Evolutionary conservation across 2,329 filamentous ascomycete genomes (phyloP).

Genomic region (Penicillium frequentans): DNA sequence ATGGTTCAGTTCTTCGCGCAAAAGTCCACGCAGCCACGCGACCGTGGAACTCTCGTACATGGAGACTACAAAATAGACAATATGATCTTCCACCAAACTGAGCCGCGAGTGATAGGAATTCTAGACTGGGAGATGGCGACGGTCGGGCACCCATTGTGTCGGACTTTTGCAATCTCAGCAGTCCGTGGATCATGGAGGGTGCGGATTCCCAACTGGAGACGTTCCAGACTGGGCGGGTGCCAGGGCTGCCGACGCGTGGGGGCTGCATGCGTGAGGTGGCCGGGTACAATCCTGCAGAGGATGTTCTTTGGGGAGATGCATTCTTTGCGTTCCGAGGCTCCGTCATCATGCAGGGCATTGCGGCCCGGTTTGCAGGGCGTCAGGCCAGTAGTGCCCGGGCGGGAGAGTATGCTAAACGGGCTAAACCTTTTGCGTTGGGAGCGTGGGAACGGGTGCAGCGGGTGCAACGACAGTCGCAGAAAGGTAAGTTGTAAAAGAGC

Average conservation of each 20-base stretch:
- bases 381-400: constrained; percentile 90
- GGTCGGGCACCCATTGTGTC: constrained; percentile 92
- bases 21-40: constrained; percentile 67
- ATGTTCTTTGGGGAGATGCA: constrained; percentile 63
- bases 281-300: constrained; percentile 66
- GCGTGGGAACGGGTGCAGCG: constrained; percentile 72
- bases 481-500: constrained; percentile 45
- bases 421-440: constrained; percentile 71
- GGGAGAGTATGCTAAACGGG: constrained; percentile 66
- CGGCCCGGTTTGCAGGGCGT: constrained; percentile 76
- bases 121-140: constrained; percentile 99
- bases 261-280: constrained; percentile 61
- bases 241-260: constrained; percentile 64
- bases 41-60: constrained; percentile 79
- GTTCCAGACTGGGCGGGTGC: constrained; percentile 64
- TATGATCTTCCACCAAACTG: constrained; percentile 83
- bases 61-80: constrained; percentile 98
- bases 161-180: constrained; percentile 77
- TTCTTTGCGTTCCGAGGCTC: constrained; percentile 61
- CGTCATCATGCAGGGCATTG: constrained; percentile 83
- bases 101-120: constrained; percentile 85
- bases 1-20: constrained; percentile 77
- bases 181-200: constrained; percentile 39
- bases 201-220: constrained; percentile 39
- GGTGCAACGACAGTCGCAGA: constrained; percentile 41